These are phyloP conservation scores for Ustilago lituana DNA, from an alignment of 1,284 basidiomycete genomes.

Conservation along the genomic window DNA sequence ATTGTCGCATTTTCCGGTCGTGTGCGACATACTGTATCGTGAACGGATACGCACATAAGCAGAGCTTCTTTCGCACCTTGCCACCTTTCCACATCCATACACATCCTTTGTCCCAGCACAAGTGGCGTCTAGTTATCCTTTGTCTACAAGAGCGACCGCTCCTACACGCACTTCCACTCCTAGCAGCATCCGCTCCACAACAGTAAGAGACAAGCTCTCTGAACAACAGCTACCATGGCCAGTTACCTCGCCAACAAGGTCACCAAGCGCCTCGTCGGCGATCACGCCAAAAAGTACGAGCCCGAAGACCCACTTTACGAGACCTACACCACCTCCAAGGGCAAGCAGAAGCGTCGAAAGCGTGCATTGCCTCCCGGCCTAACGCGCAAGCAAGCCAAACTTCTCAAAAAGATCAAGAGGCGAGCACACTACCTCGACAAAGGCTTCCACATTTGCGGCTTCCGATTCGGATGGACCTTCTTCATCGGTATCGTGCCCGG, in stretches of 20 bases:
- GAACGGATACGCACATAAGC: too few relatives aligned
- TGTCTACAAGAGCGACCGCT: too few relatives aligned
- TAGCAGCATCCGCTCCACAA: too few relatives aligned
- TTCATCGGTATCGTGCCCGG: constrained; percentile 76
- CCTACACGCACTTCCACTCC: too few relatives aligned
- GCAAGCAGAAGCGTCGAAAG: constrained; percentile 76
- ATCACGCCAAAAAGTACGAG: constrained; percentile 56
- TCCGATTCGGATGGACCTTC: constrained; percentile 82
- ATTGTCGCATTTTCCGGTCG: too few relatives aligned
- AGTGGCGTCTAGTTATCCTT: too few relatives aligned
- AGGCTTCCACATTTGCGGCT: constrained; percentile 81
- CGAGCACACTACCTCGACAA: constrained; percentile 92
- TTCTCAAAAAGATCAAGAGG: constrained; percentile 70
- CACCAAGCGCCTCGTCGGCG: constrained; percentile 43
- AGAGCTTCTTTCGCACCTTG: too few relatives aligned
- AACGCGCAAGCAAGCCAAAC: constrained; percentile 78
- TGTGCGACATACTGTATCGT: too few relatives aligned
- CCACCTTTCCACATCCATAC: constrained; percentile 1
- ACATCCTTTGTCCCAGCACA: too few relatives aligned
- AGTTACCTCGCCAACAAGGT: constrained; percentile 52
- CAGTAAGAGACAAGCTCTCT: too few relatives aligned
- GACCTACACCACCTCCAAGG: constrained; percentile 74
- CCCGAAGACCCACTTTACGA: constrained; percentile 80
- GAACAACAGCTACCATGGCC: constrained; percentile 50
- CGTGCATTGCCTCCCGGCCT: constrained; percentile 80